These are phyloP conservation scores for Castanea crenata DNA, from an alignment of 306 rosid species.

Conservation along the genomic window DNA sequence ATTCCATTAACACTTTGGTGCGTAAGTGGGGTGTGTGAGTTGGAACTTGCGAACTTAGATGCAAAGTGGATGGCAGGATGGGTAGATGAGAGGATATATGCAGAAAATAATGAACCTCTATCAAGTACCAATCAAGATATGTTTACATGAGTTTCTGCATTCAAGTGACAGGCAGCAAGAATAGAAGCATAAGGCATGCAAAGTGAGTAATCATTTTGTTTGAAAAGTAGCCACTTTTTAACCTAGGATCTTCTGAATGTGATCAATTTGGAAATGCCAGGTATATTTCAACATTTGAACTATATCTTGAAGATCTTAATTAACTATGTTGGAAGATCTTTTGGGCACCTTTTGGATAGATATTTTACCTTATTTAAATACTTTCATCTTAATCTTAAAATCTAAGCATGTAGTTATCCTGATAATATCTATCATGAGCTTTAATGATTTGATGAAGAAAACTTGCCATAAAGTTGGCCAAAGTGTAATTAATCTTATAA, in stretches of 20 bases:
- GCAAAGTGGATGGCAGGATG: background rate
- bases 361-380: background rate
- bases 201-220: constrained; percentile 2
- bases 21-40: background rate
- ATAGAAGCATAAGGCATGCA: constrained; percentile 5
- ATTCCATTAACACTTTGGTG: background rate
- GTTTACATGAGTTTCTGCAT: background rate
- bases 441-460: background rate
- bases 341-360: background rate
- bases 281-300: background rate
- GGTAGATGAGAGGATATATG: background rate
- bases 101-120: background rate
- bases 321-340: background rate
- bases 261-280: too few species aligned
- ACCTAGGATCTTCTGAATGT: background rate
- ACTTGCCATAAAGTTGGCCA: background rate
- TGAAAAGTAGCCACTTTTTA: background rate
- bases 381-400: background rate
- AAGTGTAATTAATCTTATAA: background rate
- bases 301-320: background rate
- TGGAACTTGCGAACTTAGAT: background rate
- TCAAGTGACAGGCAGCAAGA: constrained; percentile 2
- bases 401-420: background rate
- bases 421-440: background rate
- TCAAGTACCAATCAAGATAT: background rate